Evolutionary conservation across 2,329 filamentous ascomycete genomes (phyloP).

Genomic region (Amauroascus verrucosus): DNA sequence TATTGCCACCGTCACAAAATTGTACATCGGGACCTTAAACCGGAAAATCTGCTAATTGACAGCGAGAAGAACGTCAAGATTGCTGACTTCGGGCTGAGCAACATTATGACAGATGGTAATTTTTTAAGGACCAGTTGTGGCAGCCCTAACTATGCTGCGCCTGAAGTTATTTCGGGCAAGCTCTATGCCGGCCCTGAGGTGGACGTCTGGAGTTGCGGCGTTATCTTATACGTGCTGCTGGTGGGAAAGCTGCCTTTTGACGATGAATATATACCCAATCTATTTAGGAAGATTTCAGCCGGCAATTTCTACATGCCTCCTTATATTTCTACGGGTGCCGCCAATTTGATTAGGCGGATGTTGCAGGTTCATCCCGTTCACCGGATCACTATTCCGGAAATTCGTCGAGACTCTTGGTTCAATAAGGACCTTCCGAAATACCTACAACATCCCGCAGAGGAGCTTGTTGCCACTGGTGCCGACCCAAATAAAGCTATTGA

Average conservation of each 20-base stretch:
- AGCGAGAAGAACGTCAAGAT: conserved; percentile 98
- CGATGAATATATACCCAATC: conserved; percentile 92
- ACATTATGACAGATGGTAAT: conserved; percentile 99
- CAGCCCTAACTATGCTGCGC: conserved; percentile 94
- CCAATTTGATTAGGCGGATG: conserved; percentile 73
- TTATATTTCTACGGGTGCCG: conserved; percentile 77
- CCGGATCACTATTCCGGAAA: conserved; percentile 86
- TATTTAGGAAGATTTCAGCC: conserved; percentile 95
- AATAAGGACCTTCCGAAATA: conserved; percentile 75
- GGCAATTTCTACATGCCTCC: conserved; percentile 86
- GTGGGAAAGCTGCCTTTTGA: conserved; percentile 75
- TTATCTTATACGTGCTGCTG: conserved; percentile 56
- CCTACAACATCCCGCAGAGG: conserved; percentile 74
- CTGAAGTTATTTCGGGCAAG: conserved; percentile 96
- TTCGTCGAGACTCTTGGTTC: conserved; percentile 91
- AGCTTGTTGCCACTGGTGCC: conserved; percentile 87
- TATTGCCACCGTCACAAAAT: conserved; percentile 99
- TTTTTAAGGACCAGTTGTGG: conserved; percentile 98
- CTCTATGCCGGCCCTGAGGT: conserved; percentile 95
- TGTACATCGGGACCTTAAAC: conserved; percentile 93
- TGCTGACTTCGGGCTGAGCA: conserved; percentile 95
- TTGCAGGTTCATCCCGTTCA: conserved; percentile 90
- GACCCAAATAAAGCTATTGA: conserved; percentile 87
- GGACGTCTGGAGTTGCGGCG: conserved; percentile 68
- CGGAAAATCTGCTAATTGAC: conserved; percentile 90